phyloP scores from a whole-genome alignment of 2,329 filamentous ascomycete genomes.

The Pyricularia pennisetigena region DNA sequence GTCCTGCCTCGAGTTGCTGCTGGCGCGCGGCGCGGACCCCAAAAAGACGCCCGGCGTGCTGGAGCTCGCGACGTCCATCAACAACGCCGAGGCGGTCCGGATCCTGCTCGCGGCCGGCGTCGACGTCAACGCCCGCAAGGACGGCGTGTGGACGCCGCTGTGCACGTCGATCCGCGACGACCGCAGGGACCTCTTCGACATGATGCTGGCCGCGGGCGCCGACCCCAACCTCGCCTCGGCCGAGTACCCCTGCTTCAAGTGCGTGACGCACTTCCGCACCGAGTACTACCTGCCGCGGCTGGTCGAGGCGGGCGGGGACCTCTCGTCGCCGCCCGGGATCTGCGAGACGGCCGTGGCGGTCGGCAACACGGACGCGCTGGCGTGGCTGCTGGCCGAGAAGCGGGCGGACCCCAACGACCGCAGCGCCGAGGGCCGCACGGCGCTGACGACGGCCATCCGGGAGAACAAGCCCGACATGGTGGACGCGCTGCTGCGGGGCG shows the following conservation, averaged over 20 bases:
- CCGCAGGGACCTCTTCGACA: slow-evolving; percentile 17
- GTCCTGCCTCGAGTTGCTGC: slow-evolving; percentile 46
- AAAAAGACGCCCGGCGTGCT: slow-evolving; percentile 53
- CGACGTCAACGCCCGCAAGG: slow-evolving; percentile 17
- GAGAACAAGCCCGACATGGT: slow-evolving; percentile 40
- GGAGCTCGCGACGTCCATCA: slow-evolving; percentile 53
- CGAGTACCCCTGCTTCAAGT: slow-evolving; percentile 23
- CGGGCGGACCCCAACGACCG: slow-evolving; percentile 22
- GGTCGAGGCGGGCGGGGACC: slow-evolving; percentile 23
- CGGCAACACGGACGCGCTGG: slow-evolving; percentile 26
- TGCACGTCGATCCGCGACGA: slow-evolving; percentile 15
- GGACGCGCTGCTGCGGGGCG: slow-evolving; percentile 21
- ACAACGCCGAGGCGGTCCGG: slow-evolving; percentile 51
- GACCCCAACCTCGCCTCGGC: slow-evolving; percentile 19
- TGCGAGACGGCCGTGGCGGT: slow-evolving; percentile 22
- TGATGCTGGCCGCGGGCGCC: slow-evolving; percentile 25
- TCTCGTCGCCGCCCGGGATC: slow-evolving; percentile 18
- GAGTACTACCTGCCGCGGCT: slow-evolving; percentile 22
- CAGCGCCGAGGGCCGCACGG: slow-evolving; percentile 20
- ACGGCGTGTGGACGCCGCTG: slow-evolving; percentile 17
- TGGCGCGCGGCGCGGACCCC: slow-evolving; percentile 47
- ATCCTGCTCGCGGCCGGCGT: slow-evolving; percentile 21
- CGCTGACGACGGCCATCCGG: slow-evolving; percentile 18
- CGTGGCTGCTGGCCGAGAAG: slow-evolving; percentile 20
- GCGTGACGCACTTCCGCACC: slow-evolving; percentile 15